These are phyloP conservation scores for Sonneratia alba DNA, from an alignment of 345 rosid genomes.

Conservation along the genomic window DNA sequence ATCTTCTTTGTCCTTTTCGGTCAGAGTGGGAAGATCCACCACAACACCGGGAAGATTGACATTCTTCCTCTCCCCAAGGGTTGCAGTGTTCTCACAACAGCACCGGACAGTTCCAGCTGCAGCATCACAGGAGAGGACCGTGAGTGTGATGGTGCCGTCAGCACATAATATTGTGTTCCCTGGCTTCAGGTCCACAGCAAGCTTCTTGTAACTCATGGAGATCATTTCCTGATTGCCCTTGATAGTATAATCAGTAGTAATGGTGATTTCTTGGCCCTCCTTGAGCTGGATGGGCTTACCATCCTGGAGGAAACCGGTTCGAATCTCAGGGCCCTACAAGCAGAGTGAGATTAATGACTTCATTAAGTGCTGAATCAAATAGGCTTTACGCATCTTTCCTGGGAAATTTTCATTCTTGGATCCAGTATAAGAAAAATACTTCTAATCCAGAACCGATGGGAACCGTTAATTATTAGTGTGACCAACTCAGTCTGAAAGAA, in stretches of 20 bases:
- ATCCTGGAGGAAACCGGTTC: constrained; percentile 16
- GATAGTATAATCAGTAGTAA: constrained; percentile 69
- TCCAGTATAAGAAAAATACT: too few species aligned
- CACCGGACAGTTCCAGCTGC: constrained; percentile 69
- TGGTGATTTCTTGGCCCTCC: constrained; percentile 16
- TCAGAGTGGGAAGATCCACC: constrained; percentile 81
- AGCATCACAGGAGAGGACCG: constrained; percentile 62
- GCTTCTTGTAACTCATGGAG: constrained; percentile 85
- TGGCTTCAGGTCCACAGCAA: constrained; percentile 65
- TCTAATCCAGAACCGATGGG: too few species aligned
- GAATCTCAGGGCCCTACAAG: constrained; percentile 16
- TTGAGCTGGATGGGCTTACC: constrained; percentile 16
- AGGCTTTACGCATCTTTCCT: background rate
- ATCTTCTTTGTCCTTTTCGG: constrained; percentile 83
- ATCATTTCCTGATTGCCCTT: constrained; percentile 60
- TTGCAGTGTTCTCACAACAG: constrained; percentile 72
- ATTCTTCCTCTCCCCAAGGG: constrained; percentile 81
- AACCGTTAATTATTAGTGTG: too few species aligned
- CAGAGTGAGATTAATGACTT: background rate
- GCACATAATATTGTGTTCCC: constrained; percentile 74
- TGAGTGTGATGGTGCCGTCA: constrained; percentile 72
- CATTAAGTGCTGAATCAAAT: background rate
- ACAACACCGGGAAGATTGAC: constrained; percentile 91
- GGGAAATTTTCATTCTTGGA: too few species aligned
- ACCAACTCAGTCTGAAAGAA: too few species aligned